Evolutionary conservation across 176 grass and related monocot genomes (phyloP).

Genomic region (Aegilops tauschii): DNA sequence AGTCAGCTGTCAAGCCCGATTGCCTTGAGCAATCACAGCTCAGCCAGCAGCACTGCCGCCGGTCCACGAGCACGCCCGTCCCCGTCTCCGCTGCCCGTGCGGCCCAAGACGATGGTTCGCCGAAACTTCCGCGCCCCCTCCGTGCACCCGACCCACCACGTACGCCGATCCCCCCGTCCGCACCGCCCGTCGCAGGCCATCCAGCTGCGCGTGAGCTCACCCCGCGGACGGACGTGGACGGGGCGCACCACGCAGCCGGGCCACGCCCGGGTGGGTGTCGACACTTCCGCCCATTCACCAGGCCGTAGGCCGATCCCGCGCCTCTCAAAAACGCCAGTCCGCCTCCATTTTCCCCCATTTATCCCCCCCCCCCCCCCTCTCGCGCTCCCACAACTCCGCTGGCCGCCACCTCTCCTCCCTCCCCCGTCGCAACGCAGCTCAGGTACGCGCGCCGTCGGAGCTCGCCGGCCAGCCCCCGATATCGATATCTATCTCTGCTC

Average conservation of each 20-base stretch:
- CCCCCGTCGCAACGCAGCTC: neutral
- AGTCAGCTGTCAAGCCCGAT: neutral
- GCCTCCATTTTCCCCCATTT: neutral
- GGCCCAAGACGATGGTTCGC: neutral
- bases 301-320: neutral
- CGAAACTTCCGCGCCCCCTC: neutral
- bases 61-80: neutral
- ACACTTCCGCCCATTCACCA: constrained; percentile 2
- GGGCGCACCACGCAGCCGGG: neutral
- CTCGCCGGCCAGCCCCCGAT: neutral
- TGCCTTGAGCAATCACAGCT: neutral
- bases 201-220: neutral
- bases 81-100: neutral
- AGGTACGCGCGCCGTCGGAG: constrained; percentile 29
- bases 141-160: too few relatives aligned
- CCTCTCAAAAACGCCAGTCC: constrained; percentile 34
- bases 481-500: neutral
- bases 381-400: neutral
- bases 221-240: neutral
- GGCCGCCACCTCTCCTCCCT: neutral
- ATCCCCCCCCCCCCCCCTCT: neutral
- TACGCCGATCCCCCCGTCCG: too few relatives aligned
- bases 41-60: neutral
- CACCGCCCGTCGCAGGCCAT: neutral
- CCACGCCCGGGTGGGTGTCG: constrained; percentile 26